Evolutionary conservation across 768 basidiomycete genomes (phyloP), one percentile per base, ranked within the genome.

Genomic region (Hypsizygus marmoreus): DNA sequence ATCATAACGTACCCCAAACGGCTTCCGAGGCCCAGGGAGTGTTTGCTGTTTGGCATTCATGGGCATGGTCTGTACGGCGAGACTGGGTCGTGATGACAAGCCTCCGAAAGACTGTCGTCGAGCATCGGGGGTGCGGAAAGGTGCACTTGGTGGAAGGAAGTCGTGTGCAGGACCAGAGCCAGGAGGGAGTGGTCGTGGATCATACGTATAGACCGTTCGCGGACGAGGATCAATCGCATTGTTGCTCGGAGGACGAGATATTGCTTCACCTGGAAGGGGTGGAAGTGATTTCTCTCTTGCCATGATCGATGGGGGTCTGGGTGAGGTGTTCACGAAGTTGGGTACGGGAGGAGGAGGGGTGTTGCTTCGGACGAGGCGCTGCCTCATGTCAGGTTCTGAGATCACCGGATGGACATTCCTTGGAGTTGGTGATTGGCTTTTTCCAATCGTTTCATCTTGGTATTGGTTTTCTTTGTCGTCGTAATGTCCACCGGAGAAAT

Each of bases 91-190:
- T 5, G 82, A 77, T 11, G 79, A 68, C 16, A 80, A 66, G 13
- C 89, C 91, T 30, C 81, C 72, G 50, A 91, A 91, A 2, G 90
- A 92, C 61, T 91, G 90, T 33, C 90, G 74, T 49, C 90, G 74
- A 28, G 56, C 53, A 44, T 88, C 87, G 30, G 59, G 45, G 13
- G 56, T 68, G 32, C 77, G 77, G 74, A 88, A 89, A 3, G 84
- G 75, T 3, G 82, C 77, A 39, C 80, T 76, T 2, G 86, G 84
- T 23, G 81, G 82, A 6, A 75, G 54, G 56, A 86, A 81, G 47
- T 78, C 79, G 34, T 76, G 69, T 0, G 66, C 60, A 16, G 72
- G 66, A 13, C 68, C 65, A n/a, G 70, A 61, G 7, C 73, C 72
- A n/a, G 72, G 69, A 13, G 73, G 69, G 25, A 72, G 53, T 34